Base-by-base conservation (phyloP, 2,329 filamentous ascomycete species). In the Leptographium procerum region DNA sequence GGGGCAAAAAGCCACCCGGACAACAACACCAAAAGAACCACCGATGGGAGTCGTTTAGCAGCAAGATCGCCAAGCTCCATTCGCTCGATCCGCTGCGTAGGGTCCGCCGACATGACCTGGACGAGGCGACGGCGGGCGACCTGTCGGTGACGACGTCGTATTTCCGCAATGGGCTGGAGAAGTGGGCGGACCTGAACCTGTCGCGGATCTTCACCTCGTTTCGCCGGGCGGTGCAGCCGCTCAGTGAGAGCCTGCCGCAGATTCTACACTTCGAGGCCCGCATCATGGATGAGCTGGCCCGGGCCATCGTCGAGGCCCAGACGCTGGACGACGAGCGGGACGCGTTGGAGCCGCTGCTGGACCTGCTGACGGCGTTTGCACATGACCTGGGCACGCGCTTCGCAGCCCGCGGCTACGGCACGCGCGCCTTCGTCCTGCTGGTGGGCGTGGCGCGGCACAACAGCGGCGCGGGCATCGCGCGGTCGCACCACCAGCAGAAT, bases 151-250 rank as follows among this genome's bases (percentile, higher is more conserved):
- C 85, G 31, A 88, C 88, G n/a, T 96, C 92, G 24, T 94, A 95
- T 72, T 91, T 99, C 66, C 83, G 85, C 65, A 85, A 84, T 52
- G 85, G 89, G 1, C 76, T 97, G 63, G 84, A 91, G 63, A 89
- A 88, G 80, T 99, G 94, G 94, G 77, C 81, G 57, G 94, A 97
- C 66, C 82, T 95, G 71, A 97, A 97, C 72, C 78, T 96, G 62
- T 91, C 92, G 19, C 85, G 87, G 62, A 82, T 79, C 40, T 99
- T 96, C 68, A 83, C 83, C 54, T 76, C 78, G 48, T 97, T 99
- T 73, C 81, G 85, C 64, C 83, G 85, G 62, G 83, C 89, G 69
- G 84, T 89, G 52, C 78, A 82, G 65, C 85, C 88, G 57, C 79
- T 95, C 57, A 92, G 85, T 76, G 91, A 97, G 71, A 96, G 86